Base-by-base conservation (phyloP, 2,329 filamentous ascomycete species). In the Myriosclerotinia scirpicola region DNA sequence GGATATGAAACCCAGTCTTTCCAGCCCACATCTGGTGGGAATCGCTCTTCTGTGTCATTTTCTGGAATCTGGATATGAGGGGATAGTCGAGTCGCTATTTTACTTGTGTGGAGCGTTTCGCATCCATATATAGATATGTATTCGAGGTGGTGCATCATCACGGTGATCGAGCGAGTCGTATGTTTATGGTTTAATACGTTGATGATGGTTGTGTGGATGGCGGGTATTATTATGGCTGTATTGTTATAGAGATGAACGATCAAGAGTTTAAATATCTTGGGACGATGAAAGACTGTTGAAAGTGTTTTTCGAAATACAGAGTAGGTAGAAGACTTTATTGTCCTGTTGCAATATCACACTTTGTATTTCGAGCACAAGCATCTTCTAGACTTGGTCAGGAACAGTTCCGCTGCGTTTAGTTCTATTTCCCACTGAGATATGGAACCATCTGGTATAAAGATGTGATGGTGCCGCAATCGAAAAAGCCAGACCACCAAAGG, bases 1-100 rank as follows among this genome's bases (percentile, higher is more conserved):
- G 42, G 59, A 52, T 40, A 61, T 12, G 7, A 50, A 40, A 22
- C n/a, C 59, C 59, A 61, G 9, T 40, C 14, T 5, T 36, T 61
- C 34, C 46, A 61, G 9, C 46, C 6, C n/a, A 2, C 9, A 38
- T 38, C 34, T 6, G 2, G 2, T 5, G 20, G 34, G 11, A 8
- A 26, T 14, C 12, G 15, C 17, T 46, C 15, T 15, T 15, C 17
- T 12, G 2, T 5, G 15, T 12, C 20, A 0, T 9, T 34, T n/a
- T 20, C 26, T 48, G 26, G 11, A 12, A 20, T 0, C 4, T 36
- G 17, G 4, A 14, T 0, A 22, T 59, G 6, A 6, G 26, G 42
- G 14, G 6, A 15, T 15, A 34, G 8, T 50, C 8, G 17, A 36
- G 56, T 14, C n/a, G 26, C 12, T 2, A 14, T 48, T 20, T 11